Percentiles rank a stretch among this genome's conserved stretches.
Evolutionary conservation across 257 asterid species (phyloP).

Genomic region (Mitragyna speciosa): DNA sequence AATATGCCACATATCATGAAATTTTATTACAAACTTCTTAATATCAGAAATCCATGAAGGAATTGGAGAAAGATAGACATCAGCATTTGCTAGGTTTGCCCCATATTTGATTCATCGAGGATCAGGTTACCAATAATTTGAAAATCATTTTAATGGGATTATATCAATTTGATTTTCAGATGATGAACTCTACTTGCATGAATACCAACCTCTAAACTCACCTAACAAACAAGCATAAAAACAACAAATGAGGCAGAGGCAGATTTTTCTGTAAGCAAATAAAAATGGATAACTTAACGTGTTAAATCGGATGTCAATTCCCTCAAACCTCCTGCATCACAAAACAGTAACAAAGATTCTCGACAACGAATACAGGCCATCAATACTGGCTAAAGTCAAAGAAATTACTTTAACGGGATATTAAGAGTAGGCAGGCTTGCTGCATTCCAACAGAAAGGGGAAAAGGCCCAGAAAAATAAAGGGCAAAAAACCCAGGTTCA

Average conservation of each 20-base stretch:
- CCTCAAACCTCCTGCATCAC: too few species aligned
- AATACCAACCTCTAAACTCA: not conserved
- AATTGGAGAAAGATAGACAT: not conserved
- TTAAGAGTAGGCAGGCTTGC: not conserved
- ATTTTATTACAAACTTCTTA: not conserved
- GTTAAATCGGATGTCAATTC: not conserved
- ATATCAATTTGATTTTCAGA: not conserved
- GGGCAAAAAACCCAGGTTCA: not conserved
- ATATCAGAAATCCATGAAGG: not conserved
- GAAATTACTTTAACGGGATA: not conserved
- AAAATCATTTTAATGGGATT: not conserved
- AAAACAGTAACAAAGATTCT: too few species aligned
- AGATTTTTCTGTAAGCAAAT: not conserved
- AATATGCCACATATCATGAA: not conserved
- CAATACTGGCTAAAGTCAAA: not conserved
- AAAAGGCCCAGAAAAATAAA: not conserved
- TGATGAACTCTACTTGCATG: not conserved
- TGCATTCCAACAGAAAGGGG: not conserved
- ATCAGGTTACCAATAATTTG: not conserved
- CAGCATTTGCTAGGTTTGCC: not conserved
- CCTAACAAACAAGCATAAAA: not conserved
- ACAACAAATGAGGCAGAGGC: not conserved
- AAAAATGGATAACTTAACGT: not conserved
- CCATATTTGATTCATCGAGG: not conserved
- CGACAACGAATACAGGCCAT: too few species aligned